Evolutionary conservation across 441 rosid genomes (phyloP), one percentile per base, ranked within the genome.

Genomic region (Pelargonium exstipulatum): DNA sequence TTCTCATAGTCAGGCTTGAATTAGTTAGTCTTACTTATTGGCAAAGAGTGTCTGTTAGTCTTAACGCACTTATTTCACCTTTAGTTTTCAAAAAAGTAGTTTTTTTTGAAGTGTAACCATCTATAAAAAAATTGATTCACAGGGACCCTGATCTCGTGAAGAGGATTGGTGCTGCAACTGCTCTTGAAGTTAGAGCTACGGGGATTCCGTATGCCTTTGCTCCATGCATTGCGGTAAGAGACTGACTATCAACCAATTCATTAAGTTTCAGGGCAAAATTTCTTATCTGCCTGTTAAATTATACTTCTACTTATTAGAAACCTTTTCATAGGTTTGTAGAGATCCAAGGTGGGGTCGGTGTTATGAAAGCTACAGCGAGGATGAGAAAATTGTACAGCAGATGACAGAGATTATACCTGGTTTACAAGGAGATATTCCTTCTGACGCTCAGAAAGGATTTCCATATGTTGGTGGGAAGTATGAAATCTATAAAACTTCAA

Each of bases 291-390:
- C n/a, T n/a, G n/a, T n/a, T n/a, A n/a, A n/a, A n/a, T n/a, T n/a
- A n/a, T n/a, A n/a, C n/a, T n/a, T n/a, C n/a, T n/a, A n/a, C n/a
- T n/a, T n/a, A n/a, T n/a, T n/a, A n/a, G n/a, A 77, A n/a, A 20
- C 60, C 77, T 26, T 46, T 67, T 71, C 26, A 67, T 77, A 88
- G 90, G 92, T 88, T 62, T 88, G 92, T 75, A 81, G 87, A 74
- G 90, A 86, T 80, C 92, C 90, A 3, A 84, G 90, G 73, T 88
- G 92, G 90, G 92, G 92, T 49, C 79, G 92, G 70, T 86, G 90
- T 71, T 88, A 84, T 53, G 92, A 88, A 73, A 88, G 91, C 77
- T 87, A 83, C 68, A 82, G 91, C 4, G 89, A 87, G 77, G 88
- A 87, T 68, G 82, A 79, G 70, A 82, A 80, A 74, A 77, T 86